Evolutionary conservation across 768 basidiomycete genomes (phyloP).

Genomic region (Melanogaster broomeanus): DNA sequence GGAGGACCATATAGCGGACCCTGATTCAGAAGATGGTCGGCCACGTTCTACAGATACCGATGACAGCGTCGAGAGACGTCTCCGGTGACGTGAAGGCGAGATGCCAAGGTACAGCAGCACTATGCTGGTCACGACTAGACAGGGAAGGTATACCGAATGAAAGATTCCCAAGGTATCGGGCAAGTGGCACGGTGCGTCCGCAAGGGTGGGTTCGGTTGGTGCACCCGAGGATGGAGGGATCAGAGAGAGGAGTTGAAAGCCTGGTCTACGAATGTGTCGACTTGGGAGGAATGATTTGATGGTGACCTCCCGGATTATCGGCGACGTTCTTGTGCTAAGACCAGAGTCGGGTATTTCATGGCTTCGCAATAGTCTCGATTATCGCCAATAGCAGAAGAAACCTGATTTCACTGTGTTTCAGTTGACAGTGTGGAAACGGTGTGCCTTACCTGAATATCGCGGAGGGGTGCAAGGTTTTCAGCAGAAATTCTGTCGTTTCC

Average conservation of each 20-base stretch:
- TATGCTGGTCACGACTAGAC: constrained; percentile 54
- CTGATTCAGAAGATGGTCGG: constrained; percentile 27
- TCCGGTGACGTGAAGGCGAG: constrained; percentile 17
- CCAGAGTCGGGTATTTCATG: constrained; percentile 44
- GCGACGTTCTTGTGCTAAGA: constrained; percentile 15
- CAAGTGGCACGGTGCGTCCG: constrained; percentile 74
- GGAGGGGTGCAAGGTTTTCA: constrained; percentile 64
- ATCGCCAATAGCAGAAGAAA: constrained; percentile 69
- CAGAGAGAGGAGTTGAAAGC: constrained; percentile 83
- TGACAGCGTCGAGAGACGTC: constrained; percentile 25
- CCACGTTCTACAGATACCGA: constrained; percentile 35
- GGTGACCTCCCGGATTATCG: constrained; percentile 71
- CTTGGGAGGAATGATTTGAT: constrained; percentile 86
- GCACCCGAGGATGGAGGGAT: constrained; percentile 35
- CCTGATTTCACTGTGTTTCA: not conserved
- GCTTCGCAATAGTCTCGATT: constrained; percentile 90
- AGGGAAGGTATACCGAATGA: constrained; percentile 62
- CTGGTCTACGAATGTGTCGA: constrained; percentile 70
- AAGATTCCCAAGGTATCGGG: constrained; percentile 71
- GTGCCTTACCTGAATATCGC: constrained; percentile 69
- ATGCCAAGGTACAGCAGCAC: constrained; percentile 48
- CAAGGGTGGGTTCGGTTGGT: constrained; percentile 44
- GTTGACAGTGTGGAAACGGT: not conserved
- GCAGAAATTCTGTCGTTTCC: constrained; percentile 72
- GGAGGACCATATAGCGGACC: no score